A percentile compares a stretch with the other conserved stretches of the same genome.
Evolutionary conservation across 805 yeast species (phyloP).

Genomic region (Grigorovia jiainica): DNA sequence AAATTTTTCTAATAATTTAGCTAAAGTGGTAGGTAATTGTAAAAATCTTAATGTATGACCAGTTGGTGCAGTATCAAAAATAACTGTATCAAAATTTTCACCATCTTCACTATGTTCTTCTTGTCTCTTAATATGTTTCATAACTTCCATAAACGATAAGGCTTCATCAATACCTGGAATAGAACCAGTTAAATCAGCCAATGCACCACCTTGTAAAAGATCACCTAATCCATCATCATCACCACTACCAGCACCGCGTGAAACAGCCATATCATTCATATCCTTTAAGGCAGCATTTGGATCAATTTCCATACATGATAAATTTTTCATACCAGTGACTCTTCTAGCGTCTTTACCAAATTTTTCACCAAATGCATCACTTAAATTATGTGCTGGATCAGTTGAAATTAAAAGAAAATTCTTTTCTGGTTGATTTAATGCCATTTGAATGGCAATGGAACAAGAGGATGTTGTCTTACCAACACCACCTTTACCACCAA

Average conservation of each 20-base stretch:
- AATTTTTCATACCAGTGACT: conserved; percentile 79
- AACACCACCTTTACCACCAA: conserved; percentile 99
- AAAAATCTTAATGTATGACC: conserved; percentile 95
- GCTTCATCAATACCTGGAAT: conserved; percentile 99
- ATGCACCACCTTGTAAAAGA: conserved; percentile 30
- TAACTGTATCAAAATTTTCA: conserved; percentile 69
- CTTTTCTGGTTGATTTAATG: conserved; percentile 67
- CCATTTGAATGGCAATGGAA: conserved; percentile 89
- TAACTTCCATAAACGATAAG: conserved; percentile 91
- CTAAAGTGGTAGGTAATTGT: conserved; percentile 88
- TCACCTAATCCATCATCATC: conserved; percentile 30
- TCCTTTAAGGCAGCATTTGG: conserved; percentile 92
- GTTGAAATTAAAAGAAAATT: conserved; percentile 86
- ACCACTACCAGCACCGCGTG: conserved; percentile 32
- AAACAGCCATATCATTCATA: conserved; percentile 45
- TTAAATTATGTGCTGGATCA: conserved; percentile 96
- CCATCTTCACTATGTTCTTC: conserved; percentile 28
- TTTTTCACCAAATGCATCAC: conserved; percentile 97
- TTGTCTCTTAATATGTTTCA: conserved; percentile 88
- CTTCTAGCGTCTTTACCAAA: conserved; percentile 94
- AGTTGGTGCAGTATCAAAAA: conserved; percentile 99
- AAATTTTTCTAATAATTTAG: conserved; percentile 77
- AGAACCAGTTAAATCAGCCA: conserved; percentile 80
- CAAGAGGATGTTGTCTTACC: conserved; percentile 98
- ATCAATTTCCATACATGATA: conserved; percentile 97